Percentiles rank a stretch among this genome's conserved stretches.
Conservation (phyloP, 371 early-diverging fungal genomes). For the Mucor racemosus region DNA sequence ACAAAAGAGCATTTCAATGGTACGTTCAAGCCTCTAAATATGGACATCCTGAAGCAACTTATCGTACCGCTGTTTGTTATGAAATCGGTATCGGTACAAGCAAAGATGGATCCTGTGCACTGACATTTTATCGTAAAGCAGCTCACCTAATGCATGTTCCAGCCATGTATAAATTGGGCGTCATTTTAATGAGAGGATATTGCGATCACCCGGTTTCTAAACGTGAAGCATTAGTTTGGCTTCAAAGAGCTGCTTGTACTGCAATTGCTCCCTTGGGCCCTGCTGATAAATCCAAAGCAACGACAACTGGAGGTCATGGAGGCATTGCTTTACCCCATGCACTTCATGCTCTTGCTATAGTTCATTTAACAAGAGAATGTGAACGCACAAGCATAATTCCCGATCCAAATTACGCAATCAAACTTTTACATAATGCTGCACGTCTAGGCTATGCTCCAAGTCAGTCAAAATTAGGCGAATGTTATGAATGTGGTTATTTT, state of each 20-base stretch:
- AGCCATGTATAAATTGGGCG: constrained; percentile 96
- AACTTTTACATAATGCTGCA: constrained; percentile 88
- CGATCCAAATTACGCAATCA: constrained; percentile 85
- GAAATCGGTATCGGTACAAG: constrained; percentile 93
- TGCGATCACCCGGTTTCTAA: constrained; percentile 71
- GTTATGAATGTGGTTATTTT: constrained; percentile 90
- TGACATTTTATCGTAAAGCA: constrained; percentile 92
- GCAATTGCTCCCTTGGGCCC: constrained; percentile 62
- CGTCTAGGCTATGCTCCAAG: constrained; percentile 89
- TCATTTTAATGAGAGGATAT: constrained; percentile 82
- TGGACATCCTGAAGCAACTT: constrained; percentile 91
- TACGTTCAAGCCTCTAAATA: constrained; percentile 93
- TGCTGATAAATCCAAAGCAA: constrained; percentile 30
- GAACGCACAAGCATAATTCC: constrained; percentile 71
- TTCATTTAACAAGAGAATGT: constrained; percentile 78
- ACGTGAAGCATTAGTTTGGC: constrained; percentile 92
- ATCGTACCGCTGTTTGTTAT: constrained; percentile 94
- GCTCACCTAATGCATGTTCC: constrained; percentile 89
- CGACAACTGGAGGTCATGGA: constrained; percentile 27
- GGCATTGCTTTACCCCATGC: constrained; percentile 72
- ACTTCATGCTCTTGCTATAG: constrained; percentile 83
- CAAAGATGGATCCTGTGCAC: constrained; percentile 78
- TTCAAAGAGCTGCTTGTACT: constrained; percentile 86
- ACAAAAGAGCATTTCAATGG: constrained; percentile 86
- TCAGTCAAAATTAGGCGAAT: constrained; percentile 88